A percentile compares a stretch with the other conserved stretches of the same genome.
Conservation (phyloP, 2,329 filamentous ascomycete species). For the Fusarium sp. region DNA sequence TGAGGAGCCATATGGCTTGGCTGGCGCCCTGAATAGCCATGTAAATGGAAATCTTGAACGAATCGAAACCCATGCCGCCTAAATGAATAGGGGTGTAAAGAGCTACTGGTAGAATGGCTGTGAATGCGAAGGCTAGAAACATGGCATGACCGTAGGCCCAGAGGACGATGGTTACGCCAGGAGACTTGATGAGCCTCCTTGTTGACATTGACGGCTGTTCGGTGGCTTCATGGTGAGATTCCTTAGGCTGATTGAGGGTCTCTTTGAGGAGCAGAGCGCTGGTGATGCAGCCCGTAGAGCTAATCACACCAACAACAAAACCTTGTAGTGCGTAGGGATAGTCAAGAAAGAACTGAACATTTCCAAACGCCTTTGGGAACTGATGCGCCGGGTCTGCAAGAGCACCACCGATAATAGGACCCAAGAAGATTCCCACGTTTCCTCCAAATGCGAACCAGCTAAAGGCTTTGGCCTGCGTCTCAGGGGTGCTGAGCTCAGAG, state of each 20-base stretch:
- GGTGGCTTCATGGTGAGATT: not conserved
- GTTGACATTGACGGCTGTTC: conserved; percentile 35
- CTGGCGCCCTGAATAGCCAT: conserved; percentile 72
- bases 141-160: conserved; percentile 73
- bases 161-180: conserved; percentile 74
- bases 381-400: conserved; percentile 75
- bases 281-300: conserved; percentile 62
- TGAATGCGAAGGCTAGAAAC: conserved; percentile 77
- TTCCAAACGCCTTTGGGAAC: conserved; percentile 66
- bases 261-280: conserved; percentile 71
- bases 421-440: conserved; percentile 79
- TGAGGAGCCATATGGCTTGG: conserved; percentile 77
- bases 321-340: conserved; percentile 68
- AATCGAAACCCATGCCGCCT: conserved; percentile 73
- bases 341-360: conserved; percentile 56
- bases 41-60: conserved; percentile 72
- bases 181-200: conserved; percentile 64
- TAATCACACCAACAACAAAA: conserved; percentile 66
- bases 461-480: conserved; percentile 79
- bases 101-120: conserved; percentile 75
- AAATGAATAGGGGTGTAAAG: conserved; percentile 71
- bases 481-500: conserved; percentile 74
- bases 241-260: conserved; percentile 55
- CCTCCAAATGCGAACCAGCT: conserved; percentile 80
- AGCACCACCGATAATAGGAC: conserved; percentile 75